Conservation (phyloP, 192 early-diverging fungal genomes). For the Geranomyces michiganensis region DNA sequence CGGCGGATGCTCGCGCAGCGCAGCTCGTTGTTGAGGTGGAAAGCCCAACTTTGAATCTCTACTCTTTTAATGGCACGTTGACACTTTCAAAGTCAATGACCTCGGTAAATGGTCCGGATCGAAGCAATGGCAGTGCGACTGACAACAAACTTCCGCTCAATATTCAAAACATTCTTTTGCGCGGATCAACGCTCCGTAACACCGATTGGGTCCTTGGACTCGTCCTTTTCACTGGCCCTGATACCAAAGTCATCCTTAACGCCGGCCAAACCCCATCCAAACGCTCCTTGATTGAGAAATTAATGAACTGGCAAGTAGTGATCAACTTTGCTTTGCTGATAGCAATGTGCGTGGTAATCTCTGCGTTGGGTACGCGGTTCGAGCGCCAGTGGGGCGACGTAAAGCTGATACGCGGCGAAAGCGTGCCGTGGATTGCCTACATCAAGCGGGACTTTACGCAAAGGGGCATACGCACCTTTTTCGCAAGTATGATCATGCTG, state of each 20-base stretch:
- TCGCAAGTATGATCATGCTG: conserved; percentile 77
- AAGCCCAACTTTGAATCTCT: conserved; percentile 49
- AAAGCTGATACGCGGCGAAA: background rate
- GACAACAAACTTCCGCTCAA: conserved; percentile 56
- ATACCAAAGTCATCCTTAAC: conserved; percentile 92
- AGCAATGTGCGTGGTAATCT: conserved; percentile 72
- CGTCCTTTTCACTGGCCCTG: conserved; percentile 83
- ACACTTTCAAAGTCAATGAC: background rate
- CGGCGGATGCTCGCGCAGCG: conserved; percentile 66
- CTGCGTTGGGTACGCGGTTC: conserved; percentile 58
- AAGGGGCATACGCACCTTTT: conserved; percentile 36
- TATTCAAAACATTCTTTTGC: conserved; percentile 79
- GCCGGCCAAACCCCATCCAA: conserved; percentile 87
- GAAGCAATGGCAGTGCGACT: background rate
- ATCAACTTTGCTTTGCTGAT: conserved; percentile 58
- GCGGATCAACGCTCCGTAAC: conserved; percentile 86
- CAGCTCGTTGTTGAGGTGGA: conserved; percentile 47
- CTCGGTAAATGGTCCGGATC: background rate
- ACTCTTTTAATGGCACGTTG: conserved; percentile 49
- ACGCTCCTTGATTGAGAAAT: conserved; percentile 78
- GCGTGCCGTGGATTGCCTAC: background rate
- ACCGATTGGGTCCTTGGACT: conserved; percentile 83
- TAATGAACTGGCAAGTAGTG: conserved; percentile 80
- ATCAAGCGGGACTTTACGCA: conserved; percentile 8
- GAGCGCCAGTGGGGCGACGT: background rate